Evolutionary conservation across 768 basidiomycete genomes (phyloP), one percentile per base, ranked within the genome.

Genomic region (Auriscalpium microsporum): DNA sequence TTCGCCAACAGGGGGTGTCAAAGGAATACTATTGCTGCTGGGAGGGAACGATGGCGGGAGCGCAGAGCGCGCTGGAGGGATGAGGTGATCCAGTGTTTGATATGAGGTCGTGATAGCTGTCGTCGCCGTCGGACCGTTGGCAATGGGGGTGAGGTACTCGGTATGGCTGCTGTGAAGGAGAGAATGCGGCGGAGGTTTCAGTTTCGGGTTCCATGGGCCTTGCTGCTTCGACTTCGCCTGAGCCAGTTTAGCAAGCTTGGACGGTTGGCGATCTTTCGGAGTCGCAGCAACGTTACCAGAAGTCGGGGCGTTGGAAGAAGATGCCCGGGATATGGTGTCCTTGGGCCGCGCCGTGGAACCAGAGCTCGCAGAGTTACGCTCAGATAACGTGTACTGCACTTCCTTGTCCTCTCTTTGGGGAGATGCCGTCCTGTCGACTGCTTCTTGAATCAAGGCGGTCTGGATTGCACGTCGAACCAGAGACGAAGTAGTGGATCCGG

Each of bases 81-180:
- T 81, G 8, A 90, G 73, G 60, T 79, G 83, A 64, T 78, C 78
- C 33, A 89, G 73, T 8, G 83, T 81, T 57, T 89, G 87, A 58
- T 88, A 89, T 0, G 84, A 83, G 2, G 88, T 90, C 0, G 88
- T 90, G 63, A 90, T 90, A 2, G 88, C 88, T 14, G 87, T 89
- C 0, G 88, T 90, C 11, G 82, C 88, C n/a, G 86, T 83, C 3
- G 85, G 71, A 0, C 88, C 87, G 63, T 90, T 90, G n/a, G 85
- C 86, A 46, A 86, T 87, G 2, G 89, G 88, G 14, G 80, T 85
- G 10, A 89, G 69, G 64, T 84, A 87, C 64, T 89, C 82, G 7
- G 88, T 90, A 50, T 69, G 79, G 48, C 77, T 60, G 47, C 68
- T 71, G n/a, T 75, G 77, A 53, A 79, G 68, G 8, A 69, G 62